Evolutionary conservation across 805 yeast genomes (phyloP).

Genomic region (Sungouiozyma ichnusensis): DNA sequence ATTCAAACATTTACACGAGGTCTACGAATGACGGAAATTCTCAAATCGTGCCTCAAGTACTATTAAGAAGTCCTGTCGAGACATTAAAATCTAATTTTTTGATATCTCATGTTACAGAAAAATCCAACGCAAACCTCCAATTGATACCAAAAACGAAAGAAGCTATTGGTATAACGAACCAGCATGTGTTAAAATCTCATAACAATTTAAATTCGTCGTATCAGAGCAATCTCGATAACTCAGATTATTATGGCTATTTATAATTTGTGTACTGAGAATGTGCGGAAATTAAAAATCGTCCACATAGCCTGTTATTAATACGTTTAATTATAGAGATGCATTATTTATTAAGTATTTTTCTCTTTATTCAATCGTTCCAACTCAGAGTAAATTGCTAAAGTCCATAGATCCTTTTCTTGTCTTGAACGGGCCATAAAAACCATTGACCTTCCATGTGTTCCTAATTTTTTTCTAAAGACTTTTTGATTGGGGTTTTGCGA

Average conservation of each 20-base stretch:
- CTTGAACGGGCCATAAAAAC: constrained; percentile 75
- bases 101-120: not conserved
- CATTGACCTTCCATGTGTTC: constrained; percentile 56
- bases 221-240: too few species aligned
- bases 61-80: not conserved
- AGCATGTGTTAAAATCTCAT: not conserved
- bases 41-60: not conserved
- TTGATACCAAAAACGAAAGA: not conserved
- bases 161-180: not conserved
- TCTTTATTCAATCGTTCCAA: constrained; percentile 24
- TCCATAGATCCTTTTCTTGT: constrained; percentile 82
- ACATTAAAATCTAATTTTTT: not conserved
- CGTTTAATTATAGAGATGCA: too few species aligned
- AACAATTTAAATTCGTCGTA: too few species aligned
- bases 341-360: too few species aligned
- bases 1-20: not conserved
- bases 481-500: not conserved
- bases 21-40: not conserved
- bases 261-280: too few species aligned
- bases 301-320: too few species aligned
- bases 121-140: not conserved
- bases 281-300: too few species aligned
- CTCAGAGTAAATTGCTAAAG: constrained; percentile 30
- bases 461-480: constrained; percentile 39
- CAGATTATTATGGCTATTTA: not conserved